Evolutionary conservation across 2,329 filamentous ascomycete species (phyloP), one percentile per base, ranked within the genome.

Genomic region (Talaromyces sp.): DNA sequence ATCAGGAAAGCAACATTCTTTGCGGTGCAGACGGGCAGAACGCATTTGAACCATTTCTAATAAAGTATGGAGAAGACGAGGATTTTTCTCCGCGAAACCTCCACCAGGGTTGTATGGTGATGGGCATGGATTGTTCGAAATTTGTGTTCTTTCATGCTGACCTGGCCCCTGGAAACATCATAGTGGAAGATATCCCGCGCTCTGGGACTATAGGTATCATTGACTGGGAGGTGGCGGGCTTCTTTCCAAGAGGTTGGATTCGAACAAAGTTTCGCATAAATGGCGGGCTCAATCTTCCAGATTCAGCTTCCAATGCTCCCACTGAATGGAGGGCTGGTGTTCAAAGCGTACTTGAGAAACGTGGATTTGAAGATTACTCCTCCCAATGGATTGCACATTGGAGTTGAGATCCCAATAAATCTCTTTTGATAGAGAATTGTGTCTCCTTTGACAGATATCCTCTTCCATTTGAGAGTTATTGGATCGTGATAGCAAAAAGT

Each of bases 61-160:
- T 49, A 16, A 24, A 45, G 30, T 9, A n/a, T 4, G 45, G 19
- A 16, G 30, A 11, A 7, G n/a, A 37, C n/a, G n/a, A 14, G 11
- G 14, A 33, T 6, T 36, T 6, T 14, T 65, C 5, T 62, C 58
- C 10, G 32, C 58, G 37, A 13, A 45, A n/a, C n/a, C n/a, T 24
- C 48, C 42, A 24, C 47, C 69, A 17, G 17, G 14, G 13, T 17
- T 30, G 22, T 19, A 19, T 27, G 14, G 13, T n/a, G 14, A 36
- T 49, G 19, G 63, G 63, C 10, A 70, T 72, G 62, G 64, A 68
- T 47, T 65, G 57, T 42, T 68, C 64, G 10, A 54, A 46, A 19
- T 58, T 67, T 24, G 55, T 65, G 1, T 70, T 70, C 36, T 51
- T 32, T 20, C 48, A 45, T 33, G 20, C 32, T 17, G 48, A 51